Evolutionary conservation across 345 rosid genomes (phyloP).

Genomic region (Salix viminalis): DNA sequence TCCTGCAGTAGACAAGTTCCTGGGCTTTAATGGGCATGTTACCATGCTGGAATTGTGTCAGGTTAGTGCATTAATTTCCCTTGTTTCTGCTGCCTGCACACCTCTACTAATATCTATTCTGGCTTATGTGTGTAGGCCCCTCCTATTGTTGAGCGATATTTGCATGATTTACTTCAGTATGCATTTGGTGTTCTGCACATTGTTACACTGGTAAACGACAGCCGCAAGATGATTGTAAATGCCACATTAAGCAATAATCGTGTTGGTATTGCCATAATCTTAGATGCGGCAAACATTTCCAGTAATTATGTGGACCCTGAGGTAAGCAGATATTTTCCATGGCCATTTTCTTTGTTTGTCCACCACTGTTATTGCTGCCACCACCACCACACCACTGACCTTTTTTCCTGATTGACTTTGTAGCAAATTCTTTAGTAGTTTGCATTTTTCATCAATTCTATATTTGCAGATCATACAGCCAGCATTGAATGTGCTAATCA

Average conservation of each 20-base stretch:
- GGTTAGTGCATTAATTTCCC: slow-evolving; percentile 31
- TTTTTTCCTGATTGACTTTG: background rate
- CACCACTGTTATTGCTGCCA: background rate
- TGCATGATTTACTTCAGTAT: slow-evolving; percentile 94
- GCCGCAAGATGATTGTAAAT: slow-evolving; percentile 85
- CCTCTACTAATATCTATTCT: slow-evolving; percentile 13
- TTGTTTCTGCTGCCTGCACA: background rate
- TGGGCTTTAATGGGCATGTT: slow-evolving; percentile 72
- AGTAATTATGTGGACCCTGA: slow-evolving; percentile 87
- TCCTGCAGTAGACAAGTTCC: slow-evolving; percentile 79
- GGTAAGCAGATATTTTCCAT: slow-evolving; percentile 37
- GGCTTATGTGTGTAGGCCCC: slow-evolving; percentile 64
- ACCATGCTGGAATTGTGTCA: slow-evolving; percentile 94
- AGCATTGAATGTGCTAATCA: slow-evolving; percentile 82
- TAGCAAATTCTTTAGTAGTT: slow-evolving; percentile 8
- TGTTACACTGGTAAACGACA: slow-evolving; percentile 69
- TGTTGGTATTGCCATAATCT: slow-evolving; percentile 81
- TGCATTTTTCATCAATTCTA: slow-evolving; percentile 7
- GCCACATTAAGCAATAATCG: slow-evolving; percentile 86
- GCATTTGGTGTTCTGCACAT: slow-evolving; percentile 96
- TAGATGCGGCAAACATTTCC: slow-evolving; percentile 85
- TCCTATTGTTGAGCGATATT: slow-evolving; percentile 77
- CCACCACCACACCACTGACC: background rate
- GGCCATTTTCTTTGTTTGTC: background rate
- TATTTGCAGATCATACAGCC: slow-evolving; percentile 84